phyloP scores from a whole-genome alignment of 805 yeast species.

The Scheffersomyces ergatensis region DNA sequence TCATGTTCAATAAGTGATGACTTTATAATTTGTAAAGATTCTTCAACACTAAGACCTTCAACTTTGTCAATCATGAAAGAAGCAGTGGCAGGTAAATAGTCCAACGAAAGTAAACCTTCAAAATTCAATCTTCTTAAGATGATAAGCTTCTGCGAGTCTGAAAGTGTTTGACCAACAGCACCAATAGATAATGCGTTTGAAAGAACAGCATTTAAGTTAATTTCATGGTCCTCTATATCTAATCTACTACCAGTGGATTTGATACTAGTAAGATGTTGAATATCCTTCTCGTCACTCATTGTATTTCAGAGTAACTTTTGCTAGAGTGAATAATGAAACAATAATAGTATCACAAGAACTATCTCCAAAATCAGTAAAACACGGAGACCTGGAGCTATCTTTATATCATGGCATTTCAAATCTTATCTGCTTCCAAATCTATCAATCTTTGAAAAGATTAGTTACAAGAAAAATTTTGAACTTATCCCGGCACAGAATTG shows the following conservation, averaged over 20 bases:
- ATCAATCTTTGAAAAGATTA: too few relatives aligned
- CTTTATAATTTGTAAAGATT: conserved; percentile 38
- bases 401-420: too few relatives aligned
- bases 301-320: too few relatives aligned
- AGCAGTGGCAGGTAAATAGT: conserved; percentile 28
- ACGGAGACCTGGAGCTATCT: too few relatives aligned
- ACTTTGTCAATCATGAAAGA: conserved; percentile 42
- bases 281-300: not conserved
- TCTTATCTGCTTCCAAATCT: too few relatives aligned
- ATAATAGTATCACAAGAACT: too few relatives aligned
- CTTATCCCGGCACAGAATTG: too few relatives aligned
- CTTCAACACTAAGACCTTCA: conserved; percentile 29
- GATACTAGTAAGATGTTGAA: conserved; percentile 7
- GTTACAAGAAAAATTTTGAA: too few relatives aligned
- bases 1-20: conserved; percentile 40
- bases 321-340: too few relatives aligned
- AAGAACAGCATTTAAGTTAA: conserved; percentile 15
- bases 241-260: conserved; percentile 7
- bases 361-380: too few relatives aligned
- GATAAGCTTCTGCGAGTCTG: conserved; percentile 22
- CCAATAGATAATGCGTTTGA: conserved; percentile 18
- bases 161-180: conserved; percentile 13
- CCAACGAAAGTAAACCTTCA: conserved; percentile 22
- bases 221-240: conserved; percentile 11
- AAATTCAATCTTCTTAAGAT: conserved; percentile 24